Conservation (phyloP, 768 basidiomycete species). For the Collybiopsis confluens region DNA sequence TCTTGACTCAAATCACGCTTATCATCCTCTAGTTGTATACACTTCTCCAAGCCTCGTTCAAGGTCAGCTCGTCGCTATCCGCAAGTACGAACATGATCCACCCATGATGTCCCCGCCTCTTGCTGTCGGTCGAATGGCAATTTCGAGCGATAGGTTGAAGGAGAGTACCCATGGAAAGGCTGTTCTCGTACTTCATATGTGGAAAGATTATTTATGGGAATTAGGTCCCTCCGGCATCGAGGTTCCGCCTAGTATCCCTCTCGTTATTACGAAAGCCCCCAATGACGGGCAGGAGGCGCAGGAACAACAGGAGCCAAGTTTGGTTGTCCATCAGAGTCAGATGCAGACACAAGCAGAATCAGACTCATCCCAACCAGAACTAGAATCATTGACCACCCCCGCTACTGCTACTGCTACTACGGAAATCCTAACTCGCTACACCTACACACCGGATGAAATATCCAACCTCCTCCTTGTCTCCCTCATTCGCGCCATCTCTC, state of each 20-base stretch:
- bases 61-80: conserved; percentile 59
- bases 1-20: too few relatives aligned
- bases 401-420: too few relatives aligned
- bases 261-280: too few relatives aligned
- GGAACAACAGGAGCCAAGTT: conserved; percentile 15
- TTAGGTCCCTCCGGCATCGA: conserved; percentile 65
- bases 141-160: conserved; percentile 44
- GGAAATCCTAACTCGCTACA: too few relatives aligned
- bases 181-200: conserved; percentile 66
- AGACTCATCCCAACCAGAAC: too few relatives aligned
- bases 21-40: too few relatives aligned
- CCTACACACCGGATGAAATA: conserved; percentile 35
- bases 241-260: conserved; percentile 40
- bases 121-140: conserved; percentile 72
- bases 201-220: conserved; percentile 74
- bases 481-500: conserved; percentile 62
- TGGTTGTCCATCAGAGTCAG: conserved; percentile 9
- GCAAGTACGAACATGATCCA: conserved; percentile 38
- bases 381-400: conserved; percentile 20
- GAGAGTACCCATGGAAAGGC: conserved; percentile 75
- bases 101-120: conserved; percentile 46
- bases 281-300: conserved; percentile 11
- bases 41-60: conserved; percentile 32
- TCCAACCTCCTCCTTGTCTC: conserved; percentile 54
- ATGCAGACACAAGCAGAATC: too few relatives aligned